Base-by-base conservation (phyloP, 768 basidiomycete genomes). In the Mycena polygramma region DNA sequence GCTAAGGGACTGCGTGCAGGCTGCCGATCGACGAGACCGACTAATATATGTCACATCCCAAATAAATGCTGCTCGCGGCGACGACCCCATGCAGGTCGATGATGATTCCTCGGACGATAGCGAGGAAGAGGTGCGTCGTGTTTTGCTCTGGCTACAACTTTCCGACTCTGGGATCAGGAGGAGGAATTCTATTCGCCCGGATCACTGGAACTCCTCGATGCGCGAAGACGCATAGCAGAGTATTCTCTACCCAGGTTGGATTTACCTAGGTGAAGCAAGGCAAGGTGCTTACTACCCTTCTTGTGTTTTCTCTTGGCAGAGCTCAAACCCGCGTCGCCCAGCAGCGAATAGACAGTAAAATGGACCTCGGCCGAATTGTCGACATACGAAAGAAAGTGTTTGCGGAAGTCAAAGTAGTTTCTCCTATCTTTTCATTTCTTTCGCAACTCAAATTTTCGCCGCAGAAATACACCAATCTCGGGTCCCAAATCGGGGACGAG, bases 401-500 rank as follows among this genome's bases (percentile, higher is more conserved):
- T 75, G 84, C 87, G 2, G 91, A 96, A 74, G 92, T 99, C 74
- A 97, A 98, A 85, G 96, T 96, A 72, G 70, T 88, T 76, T 15
- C 20, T 54, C 10, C 59, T 60, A 15, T 30, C 35, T 55, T 19
- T 20, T 30, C 52, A 26, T 3, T 49, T 57, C 19, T 51, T n/a
- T 43, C 43, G 22, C 13, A 45, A 45, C 39, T 26, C 14, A 19
- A 54, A 68, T n/a, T 35, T 57, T 69, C 19, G 26, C 2, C 37
- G 1, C 75, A 97, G 95, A 94, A 91, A 80, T 96, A 94, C 80
- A 86, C 90, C 57, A 97, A 96, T 76, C 89, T 99, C 53, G 98
- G 98, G 26, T 98, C 98, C 0, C 97, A 99, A 86, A 96, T 99
- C 74, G 98, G 96, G 63, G 98, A 98, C 79, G 96, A 98, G 74